These are phyloP conservation scores for Trichophyton rubrum DNA, from an alignment of 2,329 filamentous ascomycete genomes.

Conservation along the genomic window DNA sequence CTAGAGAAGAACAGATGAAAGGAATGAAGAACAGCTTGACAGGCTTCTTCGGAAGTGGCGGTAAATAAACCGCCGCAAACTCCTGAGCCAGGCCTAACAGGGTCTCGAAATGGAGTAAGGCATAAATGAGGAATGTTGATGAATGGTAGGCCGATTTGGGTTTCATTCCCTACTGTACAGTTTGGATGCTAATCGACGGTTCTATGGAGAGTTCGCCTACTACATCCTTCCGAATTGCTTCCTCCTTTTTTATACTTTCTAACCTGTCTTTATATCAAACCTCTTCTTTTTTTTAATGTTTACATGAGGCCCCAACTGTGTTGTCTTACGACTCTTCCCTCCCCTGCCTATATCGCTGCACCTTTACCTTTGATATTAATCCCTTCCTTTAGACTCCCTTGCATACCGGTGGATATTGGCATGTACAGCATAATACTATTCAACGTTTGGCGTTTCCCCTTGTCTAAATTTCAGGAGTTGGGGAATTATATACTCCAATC, in stretches of 20 bases:
- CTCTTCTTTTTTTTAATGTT: background rate
- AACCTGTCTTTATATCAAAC: background rate
- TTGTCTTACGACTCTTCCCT: background rate
- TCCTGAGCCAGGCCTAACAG: background rate
- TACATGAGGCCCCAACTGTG: background rate
- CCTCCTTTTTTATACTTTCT: background rate
- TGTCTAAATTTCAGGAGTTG: background rate
- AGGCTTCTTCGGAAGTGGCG: slow-evolving; percentile 37
- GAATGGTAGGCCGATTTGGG: background rate
- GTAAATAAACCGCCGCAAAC: background rate
- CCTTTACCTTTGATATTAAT: background rate
- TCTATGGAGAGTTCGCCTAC: background rate
- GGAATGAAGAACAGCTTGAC: slow-evolving; percentile 74
- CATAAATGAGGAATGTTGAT: background rate
- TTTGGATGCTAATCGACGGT: background rate
- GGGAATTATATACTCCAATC: background rate
- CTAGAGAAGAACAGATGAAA: slow-evolving; percentile 80
- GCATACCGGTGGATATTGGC: background rate
- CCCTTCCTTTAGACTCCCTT: background rate
- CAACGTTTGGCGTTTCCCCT: background rate
- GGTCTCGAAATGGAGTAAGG: background rate
- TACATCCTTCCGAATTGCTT: background rate
- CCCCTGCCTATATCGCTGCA: background rate
- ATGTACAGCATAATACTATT: background rate
- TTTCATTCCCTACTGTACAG: background rate